Evolutionary conservation across 148 eudicot genomes (phyloP), one percentile per base, ranked within the genome.

Genomic region (Vaccinium myrtillus): DNA sequence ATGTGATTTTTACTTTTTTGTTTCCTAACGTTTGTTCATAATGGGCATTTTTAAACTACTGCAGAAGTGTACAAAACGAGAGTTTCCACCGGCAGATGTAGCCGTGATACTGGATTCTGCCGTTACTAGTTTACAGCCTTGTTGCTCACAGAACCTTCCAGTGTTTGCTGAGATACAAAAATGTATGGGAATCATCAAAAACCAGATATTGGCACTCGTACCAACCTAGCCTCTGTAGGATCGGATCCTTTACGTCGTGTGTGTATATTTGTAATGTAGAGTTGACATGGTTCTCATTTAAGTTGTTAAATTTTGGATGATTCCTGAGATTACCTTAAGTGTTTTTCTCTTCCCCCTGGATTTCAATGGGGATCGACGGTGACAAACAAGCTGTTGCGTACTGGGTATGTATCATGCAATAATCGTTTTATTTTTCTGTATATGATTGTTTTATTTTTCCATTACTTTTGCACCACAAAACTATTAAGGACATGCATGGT

Each of bases 21-120:
- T 32, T 1, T 32, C 36, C 36, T 32, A 32, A 32, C 48, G 25
- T 76, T 30, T 83, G 25, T 76, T 61, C 80, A 19, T 63, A 39
- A 51, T 15, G n/a, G 69, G 54, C 9, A 6, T 43, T 54, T 18
- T 18, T 84, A 36, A 51, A 67, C 18, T 75, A 78, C 79, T 89
- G 94, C 99, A 96, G 99, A 96, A 90, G 81, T 95, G 99, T 90
- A 95, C 98, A 1, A 97, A 96, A 91, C 91, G 98, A 39, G 96
- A 93, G 77, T 93, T 92, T 58, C 98, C 99, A 30, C 99, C 99
- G 77, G 93, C 97, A 4, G 98, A 94, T 83, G 95, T 96, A 58
- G 99, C 99, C 39, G 92, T 91, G 84, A 90, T 96, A 82, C 87
- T 96, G 67, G 97, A 96, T 88, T 91, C 92, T 69, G 98, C 99